A percentile compares a stretch with the other conserved stretches of the same genome.
Conservation (phyloP, 2,329 filamentous ascomycete genomes). For the Sarocladium brachiariae region DNA sequence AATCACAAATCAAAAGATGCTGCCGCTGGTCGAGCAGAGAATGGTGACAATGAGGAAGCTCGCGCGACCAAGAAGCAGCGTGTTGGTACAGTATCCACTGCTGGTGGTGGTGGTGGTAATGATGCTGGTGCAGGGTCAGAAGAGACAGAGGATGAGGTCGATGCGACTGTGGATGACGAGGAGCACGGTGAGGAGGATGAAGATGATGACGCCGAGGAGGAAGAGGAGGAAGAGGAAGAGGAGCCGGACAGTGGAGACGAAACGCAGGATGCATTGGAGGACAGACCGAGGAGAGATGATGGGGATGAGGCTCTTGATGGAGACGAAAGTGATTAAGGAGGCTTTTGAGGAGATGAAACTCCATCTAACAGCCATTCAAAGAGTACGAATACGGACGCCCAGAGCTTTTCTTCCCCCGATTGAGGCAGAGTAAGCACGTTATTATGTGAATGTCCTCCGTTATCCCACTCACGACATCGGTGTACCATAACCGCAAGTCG, state of each 20-base stretch:
- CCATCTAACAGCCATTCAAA: too few relatives aligned
- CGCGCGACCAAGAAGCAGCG: conserved; percentile 38
- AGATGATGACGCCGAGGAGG: conserved; percentile 36
- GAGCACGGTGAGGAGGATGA: conserved; percentile 35
- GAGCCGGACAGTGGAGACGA: conserved; percentile 46
- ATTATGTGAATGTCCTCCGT: too few relatives aligned
- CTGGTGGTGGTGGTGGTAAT: too few relatives aligned
- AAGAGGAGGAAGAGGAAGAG: conserved; percentile 40
- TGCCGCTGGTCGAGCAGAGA: too few relatives aligned
- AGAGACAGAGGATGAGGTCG: conserved; percentile 33
- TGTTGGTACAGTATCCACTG: too few relatives aligned
- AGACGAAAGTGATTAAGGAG: conserved; percentile 47
- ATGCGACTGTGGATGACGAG: conserved; percentile 41
- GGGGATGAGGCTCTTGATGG: conserved; percentile 58
- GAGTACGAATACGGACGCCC: too few relatives aligned
- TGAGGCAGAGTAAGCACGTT: too few relatives aligned
- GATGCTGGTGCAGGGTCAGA: too few relatives aligned
- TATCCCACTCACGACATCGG: too few relatives aligned
- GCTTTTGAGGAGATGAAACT: too few relatives aligned
- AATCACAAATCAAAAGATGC: conserved; percentile 10
- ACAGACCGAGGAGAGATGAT: conserved; percentile 38
- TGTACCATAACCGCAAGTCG: too few relatives aligned
- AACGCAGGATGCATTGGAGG: conserved; percentile 47
- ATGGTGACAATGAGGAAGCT: conserved; percentile 33
- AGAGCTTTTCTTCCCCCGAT: too few relatives aligned